Evolutionary conservation across 2,329 filamentous ascomycete genomes (phyloP), one percentile per base, ranked within the genome.

Genomic region (Pseudogymnoascus sp.): DNA sequence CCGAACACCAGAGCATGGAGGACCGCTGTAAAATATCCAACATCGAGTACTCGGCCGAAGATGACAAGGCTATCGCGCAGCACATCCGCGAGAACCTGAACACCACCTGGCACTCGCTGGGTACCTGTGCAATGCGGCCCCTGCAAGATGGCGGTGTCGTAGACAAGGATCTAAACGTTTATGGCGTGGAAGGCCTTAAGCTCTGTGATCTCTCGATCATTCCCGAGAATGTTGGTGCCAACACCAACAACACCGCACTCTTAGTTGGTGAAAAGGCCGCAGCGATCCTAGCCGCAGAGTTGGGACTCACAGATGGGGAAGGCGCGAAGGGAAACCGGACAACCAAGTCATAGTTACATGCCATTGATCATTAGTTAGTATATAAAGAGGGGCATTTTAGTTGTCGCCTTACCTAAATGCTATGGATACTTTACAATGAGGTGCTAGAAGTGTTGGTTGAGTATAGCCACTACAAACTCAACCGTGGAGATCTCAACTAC

Each of bases 201-300:
- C 64, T 77, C 60, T 74, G 74, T 7, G 76, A 78, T 70, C 42
- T 77, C 67, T 47, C 42, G 6, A 26, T 51, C 12, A 54, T 54
- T 31, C 29, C 29, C 3, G 68, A 72, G 64, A 73, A 73, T 64
- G 77, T 80, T 4, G 78, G 75, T 3, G 77, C 75, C 0, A 80
- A 80, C 65, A 80, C 78, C 1, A 77, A 78, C 62, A 78, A 79
- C 40, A 79, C 77, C 1, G 78, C 78, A 21, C 21, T 21, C 1
- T 70, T 80, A 62, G 73, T 73, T 11, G 76, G 76, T 1, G 76
- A 78, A 69, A 75, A 75, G 67, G 75, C 76, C 1, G 76, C 76
- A 39, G 72, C 21, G 21, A 21, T 69, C 76, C 77, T 77, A 61
- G 69, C 72, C 29, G 68, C 70, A 61, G 74, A 75, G 62, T 64